A percentile compares a stretch with the other conserved stretches of the same genome.
Evolutionary conservation across 176 grass and related monocot species (phyloP).

Genomic region (Echinochloa phyllopogon): DNA sequence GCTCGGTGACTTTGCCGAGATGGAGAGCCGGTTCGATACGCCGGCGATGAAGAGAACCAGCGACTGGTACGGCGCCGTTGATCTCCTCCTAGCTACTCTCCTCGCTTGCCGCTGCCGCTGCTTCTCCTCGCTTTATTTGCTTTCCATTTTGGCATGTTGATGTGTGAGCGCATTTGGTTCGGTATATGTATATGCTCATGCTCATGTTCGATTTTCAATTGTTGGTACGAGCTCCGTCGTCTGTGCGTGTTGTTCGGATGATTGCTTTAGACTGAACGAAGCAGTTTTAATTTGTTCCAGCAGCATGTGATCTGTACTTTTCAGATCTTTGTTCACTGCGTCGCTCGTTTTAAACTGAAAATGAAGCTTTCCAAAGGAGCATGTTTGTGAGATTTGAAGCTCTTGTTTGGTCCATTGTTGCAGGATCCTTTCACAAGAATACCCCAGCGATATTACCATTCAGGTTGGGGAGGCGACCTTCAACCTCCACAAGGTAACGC

Average conservation of each 20-base stretch:
- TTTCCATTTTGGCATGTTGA: not conserved
- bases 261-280: not conserved
- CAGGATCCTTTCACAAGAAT: constrained; percentile 86
- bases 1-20: constrained; percentile 5
- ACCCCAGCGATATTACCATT: constrained; percentile 70
- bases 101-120: not conserved
- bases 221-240: too few species aligned
- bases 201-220: not conserved
- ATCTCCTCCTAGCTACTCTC: not conserved
- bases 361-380: not conserved
- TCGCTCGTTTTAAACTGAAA: not conserved
- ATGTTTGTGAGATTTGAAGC: not conserved
- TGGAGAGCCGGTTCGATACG: constrained; percentile 55
- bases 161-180: not conserved
- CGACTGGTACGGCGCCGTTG: constrained; percentile 56
- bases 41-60: constrained; percentile 72
- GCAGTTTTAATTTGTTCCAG: not conserved
- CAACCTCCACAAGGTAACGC: constrained; percentile 76
- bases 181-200: too few species aligned
- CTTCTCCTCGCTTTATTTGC: not conserved
- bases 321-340: not conserved
- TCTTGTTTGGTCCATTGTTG: not conserved
- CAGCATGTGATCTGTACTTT: not conserved
- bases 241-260: too few species aligned
- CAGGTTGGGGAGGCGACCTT: constrained; percentile 65